These are phyloP conservation scores for Acanthamoeba sp. DNA, from an alignment of 208 protist species.

Conservation along the genomic window DNA sequence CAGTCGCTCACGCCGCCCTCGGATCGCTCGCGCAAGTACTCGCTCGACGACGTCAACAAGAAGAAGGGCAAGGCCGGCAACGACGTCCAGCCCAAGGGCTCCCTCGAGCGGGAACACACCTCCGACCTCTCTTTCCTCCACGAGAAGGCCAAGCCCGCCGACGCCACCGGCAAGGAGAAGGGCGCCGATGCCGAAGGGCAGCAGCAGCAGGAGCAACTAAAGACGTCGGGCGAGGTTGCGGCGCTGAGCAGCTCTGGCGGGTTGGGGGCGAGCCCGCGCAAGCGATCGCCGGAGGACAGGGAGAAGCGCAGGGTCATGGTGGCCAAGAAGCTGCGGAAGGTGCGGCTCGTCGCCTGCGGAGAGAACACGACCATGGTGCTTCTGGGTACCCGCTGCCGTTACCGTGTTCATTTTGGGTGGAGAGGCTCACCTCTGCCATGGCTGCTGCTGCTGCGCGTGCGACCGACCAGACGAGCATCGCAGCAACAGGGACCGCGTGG, in stretches of 20 bases:
- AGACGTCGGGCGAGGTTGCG: background rate
- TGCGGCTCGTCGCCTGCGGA: constrained; percentile 18
- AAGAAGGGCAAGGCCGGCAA: background rate
- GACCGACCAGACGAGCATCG: background rate
- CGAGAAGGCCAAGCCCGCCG: background rate
- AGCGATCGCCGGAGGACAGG: background rate
- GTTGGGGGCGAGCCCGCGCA: background rate
- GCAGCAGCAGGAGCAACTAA: background rate
- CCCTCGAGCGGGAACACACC: constrained; percentile 5
- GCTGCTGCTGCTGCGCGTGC: background rate
- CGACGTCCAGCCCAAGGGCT: background rate
- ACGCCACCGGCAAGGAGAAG: too few relatives aligned
- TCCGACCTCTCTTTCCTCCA: constrained; percentile 38
- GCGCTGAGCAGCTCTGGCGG: background rate
- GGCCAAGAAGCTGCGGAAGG: background rate
- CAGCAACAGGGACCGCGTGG: background rate
- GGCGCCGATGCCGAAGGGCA: too few relatives aligned
- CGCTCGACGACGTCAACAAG: constrained; percentile 1
- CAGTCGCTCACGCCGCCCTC: constrained; percentile 11
- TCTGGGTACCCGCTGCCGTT: background rate
- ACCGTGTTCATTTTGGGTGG: background rate
- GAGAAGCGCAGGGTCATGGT: background rate
- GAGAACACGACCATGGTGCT: constrained; percentile 51
- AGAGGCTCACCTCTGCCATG: too few relatives aligned
- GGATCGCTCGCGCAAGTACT: constrained; percentile 21